A percentile compares a stretch with the other conserved stretches of the same genome.
Evolutionary conservation across 768 basidiomycete species (phyloP).

Genomic region (Obba rivulosa): DNA sequence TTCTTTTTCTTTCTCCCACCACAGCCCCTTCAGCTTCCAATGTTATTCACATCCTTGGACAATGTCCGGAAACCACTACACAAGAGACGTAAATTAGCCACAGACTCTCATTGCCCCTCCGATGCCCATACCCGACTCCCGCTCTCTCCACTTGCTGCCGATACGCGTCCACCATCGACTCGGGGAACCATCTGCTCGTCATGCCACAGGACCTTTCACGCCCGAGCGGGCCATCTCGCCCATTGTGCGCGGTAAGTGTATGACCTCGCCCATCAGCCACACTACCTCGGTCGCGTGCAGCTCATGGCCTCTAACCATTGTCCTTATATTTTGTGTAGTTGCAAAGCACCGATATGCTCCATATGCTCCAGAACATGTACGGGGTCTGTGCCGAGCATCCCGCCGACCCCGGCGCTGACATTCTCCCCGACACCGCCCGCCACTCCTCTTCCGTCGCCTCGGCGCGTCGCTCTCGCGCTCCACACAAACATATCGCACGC

Average conservation of each 20-base stretch:
- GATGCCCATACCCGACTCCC: not conserved
- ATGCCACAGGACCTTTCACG: conserved; percentile 11
- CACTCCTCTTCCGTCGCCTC: conserved; percentile 11
- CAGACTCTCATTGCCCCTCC: not conserved
- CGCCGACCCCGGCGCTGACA: conserved; percentile 33
- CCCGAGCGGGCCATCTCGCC: conserved; percentile 6
- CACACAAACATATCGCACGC: conserved; percentile 1
- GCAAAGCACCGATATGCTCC: conserved; percentile 27
- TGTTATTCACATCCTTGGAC: not conserved
- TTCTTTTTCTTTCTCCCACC: not conserved
- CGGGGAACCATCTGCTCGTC: conserved; percentile 6
- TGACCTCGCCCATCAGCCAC: not conserved
- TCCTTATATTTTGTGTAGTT: conserved; percentile 17
- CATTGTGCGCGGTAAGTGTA: conserved; percentile 12
- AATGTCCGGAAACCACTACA: not conserved
- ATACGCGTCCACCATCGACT: not conserved
- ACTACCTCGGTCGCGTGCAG: not conserved
- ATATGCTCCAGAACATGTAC: conserved; percentile 35
- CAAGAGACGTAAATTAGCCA: not conserved
- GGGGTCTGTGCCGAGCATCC: conserved; percentile 27
- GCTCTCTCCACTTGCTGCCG: not conserved
- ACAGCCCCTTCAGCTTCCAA: no score
- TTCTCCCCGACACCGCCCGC: conserved; percentile 21
- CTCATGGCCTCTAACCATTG: not conserved
- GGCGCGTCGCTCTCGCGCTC: conserved; percentile 22